Evolutionary conservation across 2,329 filamentous ascomycete species (phyloP).

Genomic region (Hypoxylon sp.): DNA sequence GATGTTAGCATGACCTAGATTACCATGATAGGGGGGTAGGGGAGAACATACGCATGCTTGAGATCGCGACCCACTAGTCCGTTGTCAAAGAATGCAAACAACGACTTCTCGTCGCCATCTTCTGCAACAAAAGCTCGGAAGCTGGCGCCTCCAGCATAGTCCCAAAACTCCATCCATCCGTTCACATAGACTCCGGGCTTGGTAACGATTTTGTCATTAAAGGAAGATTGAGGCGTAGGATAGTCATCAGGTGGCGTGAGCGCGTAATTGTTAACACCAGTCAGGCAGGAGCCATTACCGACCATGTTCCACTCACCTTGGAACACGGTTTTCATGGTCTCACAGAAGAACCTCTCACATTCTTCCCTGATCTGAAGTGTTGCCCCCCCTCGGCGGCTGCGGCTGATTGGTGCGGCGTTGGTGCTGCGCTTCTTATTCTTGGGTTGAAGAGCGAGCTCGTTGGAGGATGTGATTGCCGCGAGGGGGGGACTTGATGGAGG

Average conservation of each 20-base stretch:
- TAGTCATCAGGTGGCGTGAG: slow-evolving; percentile 68
- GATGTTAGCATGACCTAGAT: slow-evolving; percentile 51
- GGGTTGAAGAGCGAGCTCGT: slow-evolving; percentile 75
- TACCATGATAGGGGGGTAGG: neutral
- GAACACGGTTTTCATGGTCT: slow-evolving; percentile 93
- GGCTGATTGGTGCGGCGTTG: slow-evolving; percentile 55
- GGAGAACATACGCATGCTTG: slow-evolving; percentile 82
- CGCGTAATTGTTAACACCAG: slow-evolving; percentile 73
- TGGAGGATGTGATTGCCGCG: slow-evolving; percentile 78
- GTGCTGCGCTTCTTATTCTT: slow-evolving; percentile 64
- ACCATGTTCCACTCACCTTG: slow-evolving; percentile 91
- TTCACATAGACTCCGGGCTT: slow-evolving; percentile 59
- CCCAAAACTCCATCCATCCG: slow-evolving; percentile 84
- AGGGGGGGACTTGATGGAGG: slow-evolving; percentile 91
- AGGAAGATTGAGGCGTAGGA: slow-evolving; percentile 57
- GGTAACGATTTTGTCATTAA: slow-evolving; percentile 47
- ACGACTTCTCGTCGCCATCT: slow-evolving; percentile 76
- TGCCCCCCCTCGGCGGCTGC: slow-evolving; percentile 85
- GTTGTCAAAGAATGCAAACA: slow-evolving; percentile 90
- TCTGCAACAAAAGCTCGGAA: slow-evolving; percentile 89
- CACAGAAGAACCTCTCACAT: slow-evolving; percentile 99
- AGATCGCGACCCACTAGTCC: slow-evolving; percentile 80
- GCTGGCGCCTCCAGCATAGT: slow-evolving; percentile 85
- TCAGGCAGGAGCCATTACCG: slow-evolving; percentile 86
- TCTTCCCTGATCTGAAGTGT: slow-evolving; percentile 97